Conservation (phyloP, 441 rosid species). For the Adansonia rubrostipa region DNA sequence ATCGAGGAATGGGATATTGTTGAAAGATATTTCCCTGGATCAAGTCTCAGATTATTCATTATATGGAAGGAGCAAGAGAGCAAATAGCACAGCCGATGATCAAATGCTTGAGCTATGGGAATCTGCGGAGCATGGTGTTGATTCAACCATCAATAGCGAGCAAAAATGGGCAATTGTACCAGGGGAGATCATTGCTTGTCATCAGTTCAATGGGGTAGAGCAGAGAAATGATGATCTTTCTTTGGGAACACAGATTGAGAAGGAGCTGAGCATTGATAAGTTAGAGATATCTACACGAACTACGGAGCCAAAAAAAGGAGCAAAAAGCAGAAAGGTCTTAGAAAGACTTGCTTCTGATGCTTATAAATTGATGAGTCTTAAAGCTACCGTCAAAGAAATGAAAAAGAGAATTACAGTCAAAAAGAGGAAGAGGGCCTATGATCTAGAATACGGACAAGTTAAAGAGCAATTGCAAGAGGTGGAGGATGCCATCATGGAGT, state of each 20-base stretch:
- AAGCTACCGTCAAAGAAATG: slow-evolving; percentile 56
- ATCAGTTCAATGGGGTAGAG: slow-evolving; percentile 34
- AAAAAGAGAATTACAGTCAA: slow-evolving; percentile 58
- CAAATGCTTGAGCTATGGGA: slow-evolving; percentile 69
- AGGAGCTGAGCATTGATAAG: slow-evolving; percentile 39
- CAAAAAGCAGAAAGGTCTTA: slow-evolving; percentile 53
- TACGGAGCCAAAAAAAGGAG: slow-evolving; percentile 45
- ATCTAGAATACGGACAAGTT: slow-evolving; percentile 55
- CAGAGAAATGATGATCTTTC: slow-evolving; percentile 21
- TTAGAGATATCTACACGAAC: slow-evolving; percentile 48
- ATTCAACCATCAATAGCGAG: slow-evolving; percentile 33
- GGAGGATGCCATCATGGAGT: slow-evolving; percentile 64
- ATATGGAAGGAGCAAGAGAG: slow-evolving; percentile 54
- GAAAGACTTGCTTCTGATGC: slow-evolving; percentile 77
- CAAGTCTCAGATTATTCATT: slow-evolving; percentile 64
- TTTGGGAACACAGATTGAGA: slow-evolving; percentile 42
- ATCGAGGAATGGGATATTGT: slow-evolving; percentile 45
- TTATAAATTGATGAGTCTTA: slow-evolving; percentile 61
- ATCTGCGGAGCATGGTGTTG: slow-evolving; percentile 45
- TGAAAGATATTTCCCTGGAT: slow-evolving; percentile 95
- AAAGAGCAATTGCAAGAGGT: slow-evolving; percentile 63
- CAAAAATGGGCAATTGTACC: slow-evolving; percentile 34
- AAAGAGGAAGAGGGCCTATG: slow-evolving; percentile 53
- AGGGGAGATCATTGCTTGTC: background rate
- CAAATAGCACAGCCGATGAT: slow-evolving; percentile 39